Base-by-base conservation (phyloP, 1,139 yeast species). In the Nakaseomyces nivariensis region DNA sequence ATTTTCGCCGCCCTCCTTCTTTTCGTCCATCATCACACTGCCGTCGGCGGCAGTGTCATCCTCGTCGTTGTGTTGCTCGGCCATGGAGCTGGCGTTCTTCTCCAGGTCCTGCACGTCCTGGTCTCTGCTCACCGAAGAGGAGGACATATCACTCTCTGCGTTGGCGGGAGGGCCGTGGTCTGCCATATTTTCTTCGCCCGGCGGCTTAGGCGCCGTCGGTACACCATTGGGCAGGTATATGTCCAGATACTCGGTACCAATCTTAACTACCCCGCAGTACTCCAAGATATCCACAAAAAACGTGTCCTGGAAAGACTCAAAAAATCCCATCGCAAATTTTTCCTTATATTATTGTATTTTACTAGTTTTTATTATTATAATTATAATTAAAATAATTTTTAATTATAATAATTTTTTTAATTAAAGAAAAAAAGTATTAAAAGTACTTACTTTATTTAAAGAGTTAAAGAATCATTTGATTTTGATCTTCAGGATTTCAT, bases 201-300 rank as follows among this genome's bases (percentile, higher is more conserved):
- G 13, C 36, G 2, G 6, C 4, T 27, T 29, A 9, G 44, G 44
- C 24, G 34, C 44, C 11, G 34, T 29, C 24, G 44, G 44, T 13
- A 41, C 34, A 13, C 44, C 44, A 4, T 29, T 29, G 11, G 44
- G 44, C 34, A 27, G 9, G 29, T 33, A 32, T 11, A 43, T 43
- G 5, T 34, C 46, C n/a, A 45, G 22, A 4, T 31, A 27, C 13
- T 45, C 34, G 3, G 24, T 11, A 17, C 37, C 47, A 6, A 45
- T 4, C 25, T n/a, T 26, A 6, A 47, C 49, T 10, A 43, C 9
- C 9, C 45, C 45, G 6, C 26, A 37, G 9, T 24, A 25, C 34
- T 47, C 49, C 9, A 47, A 27, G 10, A 47, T 22, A 36, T 47
- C 49, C 9, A 47, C 46, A 24, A 47, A 29, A 7, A 47, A 24